phyloP scores from a whole-genome alignment of 2,329 filamentous ascomycete species.

The Alternaria tenuissima region DNA sequence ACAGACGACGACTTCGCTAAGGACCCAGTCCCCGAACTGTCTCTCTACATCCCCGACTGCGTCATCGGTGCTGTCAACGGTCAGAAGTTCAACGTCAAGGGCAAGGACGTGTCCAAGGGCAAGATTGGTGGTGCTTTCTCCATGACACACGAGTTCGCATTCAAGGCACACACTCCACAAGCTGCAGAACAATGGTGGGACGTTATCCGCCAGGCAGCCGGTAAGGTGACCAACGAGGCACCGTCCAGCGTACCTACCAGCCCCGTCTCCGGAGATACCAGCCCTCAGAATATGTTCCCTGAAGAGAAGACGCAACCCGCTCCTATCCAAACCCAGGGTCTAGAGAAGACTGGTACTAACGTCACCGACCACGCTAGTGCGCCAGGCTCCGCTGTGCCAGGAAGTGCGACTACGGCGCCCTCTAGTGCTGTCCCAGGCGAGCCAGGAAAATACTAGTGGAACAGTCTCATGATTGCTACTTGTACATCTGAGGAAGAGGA shows the following conservation, averaged over 20 bases:
- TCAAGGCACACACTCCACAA: constrained; percentile 83
- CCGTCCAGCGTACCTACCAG: constrained; percentile 50
- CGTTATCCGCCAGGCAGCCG: constrained; percentile 70
- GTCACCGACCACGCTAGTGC: constrained; percentile 24
- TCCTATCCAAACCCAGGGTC: constrained; percentile 46
- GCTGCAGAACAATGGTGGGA: constrained; percentile 89
- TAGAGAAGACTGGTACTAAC: constrained; percentile 32
- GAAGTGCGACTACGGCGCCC: constrained; percentile 16
- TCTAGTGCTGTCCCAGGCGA: constrained; percentile 38
- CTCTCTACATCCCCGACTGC: constrained; percentile 92
- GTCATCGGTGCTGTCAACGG: constrained; percentile 75
- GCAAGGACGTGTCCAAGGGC: constrained; percentile 84
- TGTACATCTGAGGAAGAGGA: not conserved
- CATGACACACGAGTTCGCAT: constrained; percentile 79
- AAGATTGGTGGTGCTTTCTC: constrained; percentile 82
- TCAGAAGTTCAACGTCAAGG: constrained; percentile 92
- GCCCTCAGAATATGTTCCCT: constrained; percentile 11
- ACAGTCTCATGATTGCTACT: not conserved
- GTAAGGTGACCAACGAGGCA: constrained; percentile 55
- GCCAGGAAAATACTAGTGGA: constrained; percentile 41
- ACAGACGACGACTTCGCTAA: constrained; percentile 78
- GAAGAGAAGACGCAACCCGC: constrained; percentile 21
- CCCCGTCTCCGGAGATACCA: constrained; percentile 39
- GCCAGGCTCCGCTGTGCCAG: constrained; percentile 13
- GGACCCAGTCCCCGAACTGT: constrained; percentile 84